phyloP scores from a whole-genome alignment of 371 early-diverging fungal species.

The Haplosporangium sp. region DNA sequence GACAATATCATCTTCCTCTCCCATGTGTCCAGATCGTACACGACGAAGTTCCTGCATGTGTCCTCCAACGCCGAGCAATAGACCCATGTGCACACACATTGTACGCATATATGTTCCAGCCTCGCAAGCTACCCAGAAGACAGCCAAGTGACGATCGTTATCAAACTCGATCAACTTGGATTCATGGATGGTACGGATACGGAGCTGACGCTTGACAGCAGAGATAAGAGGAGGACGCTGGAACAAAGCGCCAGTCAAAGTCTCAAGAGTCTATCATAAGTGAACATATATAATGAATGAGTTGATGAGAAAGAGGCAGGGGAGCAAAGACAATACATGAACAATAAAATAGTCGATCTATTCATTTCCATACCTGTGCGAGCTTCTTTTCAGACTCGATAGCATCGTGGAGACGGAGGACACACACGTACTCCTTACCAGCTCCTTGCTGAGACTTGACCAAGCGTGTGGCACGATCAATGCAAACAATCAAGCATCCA shows the following conservation, averaged over 20 bases:
- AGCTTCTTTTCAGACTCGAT: slow-evolving; percentile 91
- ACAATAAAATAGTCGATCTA: too few species aligned
- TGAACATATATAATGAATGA: slow-evolving; percentile 14
- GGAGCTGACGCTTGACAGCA: slow-evolving; percentile 99
- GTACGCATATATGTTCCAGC: slow-evolving; percentile 99
- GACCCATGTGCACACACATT: slow-evolving; percentile 98
- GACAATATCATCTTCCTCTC: slow-evolving; percentile 95
- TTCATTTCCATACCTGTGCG: slow-evolving; percentile 57
- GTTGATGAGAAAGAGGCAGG: too few species aligned
- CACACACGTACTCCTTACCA: slow-evolving; percentile 99
- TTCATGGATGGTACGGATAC: slow-evolving; percentile 99
- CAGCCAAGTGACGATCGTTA: slow-evolving; percentile 94
- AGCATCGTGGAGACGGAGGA: slow-evolving; percentile 95
- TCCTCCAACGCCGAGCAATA: slow-evolving; percentile 97
- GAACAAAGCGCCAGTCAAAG: slow-evolving; percentile 98
- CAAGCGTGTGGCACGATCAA: slow-evolving; percentile 99
- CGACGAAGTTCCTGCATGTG: slow-evolving; percentile 99
- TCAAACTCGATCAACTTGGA: slow-evolving; percentile 97
- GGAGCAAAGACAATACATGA: too few species aligned
- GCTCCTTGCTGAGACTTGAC: slow-evolving; percentile 99
- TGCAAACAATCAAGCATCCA: slow-evolving; percentile 98
- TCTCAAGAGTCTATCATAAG: slow-evolving; percentile 81
- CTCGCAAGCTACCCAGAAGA: slow-evolving; percentile 99
- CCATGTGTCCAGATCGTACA: slow-evolving; percentile 95
- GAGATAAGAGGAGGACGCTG: slow-evolving; percentile 99